A percentile compares a stretch with the other conserved stretches of the same genome.
Conservation (phyloP, 257 asterid species). For the Solanum appendiculatum region DNA sequence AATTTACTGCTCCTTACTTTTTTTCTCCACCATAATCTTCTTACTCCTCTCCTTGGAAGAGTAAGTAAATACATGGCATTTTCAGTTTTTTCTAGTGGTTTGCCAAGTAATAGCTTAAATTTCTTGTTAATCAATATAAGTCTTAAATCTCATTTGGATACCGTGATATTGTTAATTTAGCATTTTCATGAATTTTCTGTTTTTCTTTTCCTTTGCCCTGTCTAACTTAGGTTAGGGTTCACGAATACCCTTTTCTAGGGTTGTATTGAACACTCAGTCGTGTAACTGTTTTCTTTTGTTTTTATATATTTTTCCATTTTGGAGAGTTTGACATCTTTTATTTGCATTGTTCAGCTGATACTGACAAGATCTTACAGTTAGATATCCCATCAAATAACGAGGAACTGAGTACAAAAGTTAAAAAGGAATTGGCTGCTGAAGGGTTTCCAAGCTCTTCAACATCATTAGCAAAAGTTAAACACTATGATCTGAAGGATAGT, state of each 20-base stretch:
- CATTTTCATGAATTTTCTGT: background rate
- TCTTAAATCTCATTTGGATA: background rate
- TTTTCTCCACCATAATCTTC: background rate
- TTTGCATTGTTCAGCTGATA: constrained; percentile 7
- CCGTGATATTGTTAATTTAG: background rate
- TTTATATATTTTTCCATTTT: background rate
- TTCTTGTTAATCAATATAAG: background rate
- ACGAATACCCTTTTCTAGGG: background rate
- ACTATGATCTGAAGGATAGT: constrained; percentile 20
- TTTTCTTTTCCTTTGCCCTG: background rate
- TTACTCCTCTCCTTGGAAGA: background rate
- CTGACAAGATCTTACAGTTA: constrained; percentile 10
- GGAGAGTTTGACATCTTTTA: constrained; percentile 10
- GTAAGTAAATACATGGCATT: background rate
- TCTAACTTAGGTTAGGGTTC: background rate
- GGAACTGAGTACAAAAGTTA: constrained; percentile 20
- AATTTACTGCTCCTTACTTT: background rate
- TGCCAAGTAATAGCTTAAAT: background rate
- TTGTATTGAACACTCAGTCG: background rate
- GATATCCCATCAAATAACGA: constrained; percentile 19
- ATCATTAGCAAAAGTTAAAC: constrained; percentile 31
- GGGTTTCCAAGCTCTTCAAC: constrained; percentile 28
- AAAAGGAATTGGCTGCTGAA: constrained; percentile 25
- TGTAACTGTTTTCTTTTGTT: background rate
- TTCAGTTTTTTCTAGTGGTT: background rate